Base-by-base conservation (phyloP, 225 moss, liverwort and hornwort species). In the Marchantia paleacea region DNA sequence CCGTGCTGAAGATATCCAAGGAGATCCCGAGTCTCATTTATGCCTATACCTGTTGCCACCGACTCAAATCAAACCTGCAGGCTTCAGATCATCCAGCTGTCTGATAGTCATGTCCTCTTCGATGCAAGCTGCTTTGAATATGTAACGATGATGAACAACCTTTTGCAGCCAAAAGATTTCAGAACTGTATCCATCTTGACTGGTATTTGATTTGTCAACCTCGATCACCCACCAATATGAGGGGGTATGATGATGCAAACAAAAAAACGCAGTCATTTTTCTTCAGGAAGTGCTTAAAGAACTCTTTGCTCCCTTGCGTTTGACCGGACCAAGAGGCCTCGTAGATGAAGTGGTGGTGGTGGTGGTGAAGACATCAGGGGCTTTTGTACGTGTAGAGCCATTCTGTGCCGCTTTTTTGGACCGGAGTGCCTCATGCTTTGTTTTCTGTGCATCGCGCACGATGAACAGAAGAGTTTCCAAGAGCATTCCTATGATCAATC, bases 381-480 rank as follows among this genome's bases (percentile, higher is more conserved):
- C 54, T 28, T 62, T 24, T 77, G n/a, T 25, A 77, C n/a, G 48
- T 11, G 31, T 63, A 20, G 52, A n/a, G 18, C 62, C 47, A 22
- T 8, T 66, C 47, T 51, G 65, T 64, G 52, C 78, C 28, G 78
- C 52, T n/a, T 51, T 78, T 26, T 66, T 78, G 49, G 49, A 19
- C 52, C 78, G 78, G 49, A 5, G 64, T 65, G 64, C 78, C 66
- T 86, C 86, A 18, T 70, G 49, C 51, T 81, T 83, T 67, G 80
- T 77, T 62, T 31, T 67, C 73, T 87, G 87, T 12, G 75, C 61
- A 75, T 87, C 87, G 1, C 83, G 73, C 15, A 88, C 79, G 30
- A 88, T 85, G 58, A 88, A 88, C 51, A 88, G 85, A 81, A 88
- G 13, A 6, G 88, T 88, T 85, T 88, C 83, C 81, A 88, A 8